Conservation (phyloP, 2,329 filamentous ascomycete species). For the Epichloe amarillans region DNA sequence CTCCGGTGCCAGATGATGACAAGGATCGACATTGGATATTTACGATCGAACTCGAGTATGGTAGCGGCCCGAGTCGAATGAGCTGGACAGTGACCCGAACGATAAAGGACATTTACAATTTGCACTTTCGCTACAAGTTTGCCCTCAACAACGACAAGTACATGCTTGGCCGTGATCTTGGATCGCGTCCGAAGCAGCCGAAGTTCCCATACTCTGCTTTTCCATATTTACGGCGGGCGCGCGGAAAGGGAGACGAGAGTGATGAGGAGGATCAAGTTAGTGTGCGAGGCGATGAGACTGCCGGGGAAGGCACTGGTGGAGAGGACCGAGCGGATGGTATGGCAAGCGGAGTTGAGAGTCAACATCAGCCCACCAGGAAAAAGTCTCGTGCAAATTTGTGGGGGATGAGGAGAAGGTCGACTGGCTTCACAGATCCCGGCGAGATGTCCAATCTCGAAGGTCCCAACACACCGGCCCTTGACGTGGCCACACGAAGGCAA, state of each 20-base stretch:
- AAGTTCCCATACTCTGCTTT: constrained; percentile 83
- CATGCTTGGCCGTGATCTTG: constrained; percentile 53
- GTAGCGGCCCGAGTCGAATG: constrained; percentile 90
- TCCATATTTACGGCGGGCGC: constrained; percentile 72
- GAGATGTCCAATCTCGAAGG: constrained; percentile 29
- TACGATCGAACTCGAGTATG: constrained; percentile 88
- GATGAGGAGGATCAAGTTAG: constrained; percentile 52
- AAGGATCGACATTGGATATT: constrained; percentile 70
- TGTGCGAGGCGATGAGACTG: constrained; percentile 29
- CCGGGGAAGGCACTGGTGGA: constrained; percentile 41
- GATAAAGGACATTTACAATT: constrained; percentile 77
- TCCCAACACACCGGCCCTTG: constrained; percentile 30
- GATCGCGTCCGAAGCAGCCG: constrained; percentile 65
- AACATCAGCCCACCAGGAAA: constrained; percentile 24
- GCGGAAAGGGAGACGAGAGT: constrained; percentile 66
- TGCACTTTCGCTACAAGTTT: constrained; percentile 88
- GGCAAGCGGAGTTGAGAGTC: constrained; percentile 22
- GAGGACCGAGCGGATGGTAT: constrained; percentile 43
- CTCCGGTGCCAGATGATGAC: constrained; percentile 49
- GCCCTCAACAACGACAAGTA: constrained; percentile 75
- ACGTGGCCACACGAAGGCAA: constrained; percentile 28
- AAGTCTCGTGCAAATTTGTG: constrained; percentile 41
- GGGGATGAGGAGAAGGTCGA: constrained; percentile 40
- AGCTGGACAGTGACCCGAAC: constrained; percentile 86
- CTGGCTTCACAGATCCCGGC: constrained; percentile 32